Evolutionary conservation across 257 asterid species (phyloP), one percentile per base, ranked within the genome.

Genomic region (Fraxinus cuspidata): DNA sequence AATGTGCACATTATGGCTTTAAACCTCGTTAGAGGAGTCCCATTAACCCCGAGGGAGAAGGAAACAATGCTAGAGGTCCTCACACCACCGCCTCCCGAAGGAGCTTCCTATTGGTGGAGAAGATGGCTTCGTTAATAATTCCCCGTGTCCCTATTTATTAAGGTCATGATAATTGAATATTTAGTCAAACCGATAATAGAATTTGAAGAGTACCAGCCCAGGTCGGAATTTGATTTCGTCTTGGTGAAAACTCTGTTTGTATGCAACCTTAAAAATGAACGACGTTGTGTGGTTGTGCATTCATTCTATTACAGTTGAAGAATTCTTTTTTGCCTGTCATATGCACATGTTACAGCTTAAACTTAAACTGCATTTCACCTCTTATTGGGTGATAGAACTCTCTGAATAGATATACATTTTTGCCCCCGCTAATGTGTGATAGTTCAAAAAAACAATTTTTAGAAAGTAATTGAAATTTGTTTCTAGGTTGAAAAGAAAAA

Each of bases 1-100:
- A 92, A 91, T 38, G 97, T 94, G 75, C 96, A 91, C 82, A 86
- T 91, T 70, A 90, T 95, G 99, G 93, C 96, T 79, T 83, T 91
- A 87, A 88, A 94, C 84, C 96, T 95, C 18, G 84, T 95, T 15
- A 87, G 96, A 79, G 97, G 97, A 74, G 89, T 95, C 63, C 96
- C 98, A 9, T 81, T 91, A 76, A 95, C 99, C 4, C 92, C 96
- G 5, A 90, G 80, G 90, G 99, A 95, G 90, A 95, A 86, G 80
- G 90, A 86, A 76, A 83, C 94, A 2, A 91, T 95, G 96, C 85
- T 95, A 5, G 94, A 95, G n/a, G 75, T 95, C 85, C 97, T 95
- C 81, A 91, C 93, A 0, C 98, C 97, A 35, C 98, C 92, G 8
- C 87, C 96, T 75, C 70, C 89, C 12, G 82, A 78, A 71, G 69